Conservation (phyloP, 495 filamentous ascomycete species). For the Penicillium waksmanii region DNA sequence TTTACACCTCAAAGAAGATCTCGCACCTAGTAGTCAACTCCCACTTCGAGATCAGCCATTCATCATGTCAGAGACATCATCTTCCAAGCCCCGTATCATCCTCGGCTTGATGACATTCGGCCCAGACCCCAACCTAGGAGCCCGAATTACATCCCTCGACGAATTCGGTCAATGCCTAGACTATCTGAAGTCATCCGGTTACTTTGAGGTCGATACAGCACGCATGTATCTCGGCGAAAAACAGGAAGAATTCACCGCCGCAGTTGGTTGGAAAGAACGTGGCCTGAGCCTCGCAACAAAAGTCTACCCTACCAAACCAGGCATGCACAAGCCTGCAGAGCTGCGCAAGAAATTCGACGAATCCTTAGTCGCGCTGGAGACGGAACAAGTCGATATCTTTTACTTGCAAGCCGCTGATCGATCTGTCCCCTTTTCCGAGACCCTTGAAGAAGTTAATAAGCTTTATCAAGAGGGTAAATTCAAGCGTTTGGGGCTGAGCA, state of each 20-base stretch:
- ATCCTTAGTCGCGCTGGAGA: slow-evolving; percentile 67
- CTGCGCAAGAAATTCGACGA: slow-evolving; percentile 60
- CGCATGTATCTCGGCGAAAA: slow-evolving; percentile 68
- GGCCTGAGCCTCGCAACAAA: slow-evolving; percentile 84
- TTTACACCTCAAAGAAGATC: too few relatives aligned
- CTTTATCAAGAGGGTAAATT: slow-evolving; percentile 53
- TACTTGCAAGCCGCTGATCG: slow-evolving; percentile 55
- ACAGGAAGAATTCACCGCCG: slow-evolving; percentile 77
- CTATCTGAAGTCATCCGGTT: slow-evolving; percentile 59
- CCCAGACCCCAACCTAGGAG: slow-evolving; percentile 53
- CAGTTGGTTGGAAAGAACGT: slow-evolving; percentile 74
- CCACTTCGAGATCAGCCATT: not conserved
- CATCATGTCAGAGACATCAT: slow-evolving; percentile 54
- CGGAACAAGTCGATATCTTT: slow-evolving; percentile 73
- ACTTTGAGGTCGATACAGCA: slow-evolving; percentile 77
- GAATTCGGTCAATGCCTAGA: slow-evolving; percentile 66
- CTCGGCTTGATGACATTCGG: slow-evolving; percentile 63
- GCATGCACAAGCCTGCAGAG: slow-evolving; percentile 58
- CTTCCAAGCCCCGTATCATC: slow-evolving; percentile 51
- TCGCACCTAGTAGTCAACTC: not conserved
- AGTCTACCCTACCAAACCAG: slow-evolving; percentile 62
- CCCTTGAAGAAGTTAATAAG: slow-evolving; percentile 49
- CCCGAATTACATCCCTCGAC: slow-evolving; percentile 64
- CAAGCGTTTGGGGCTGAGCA: slow-evolving; percentile 50
- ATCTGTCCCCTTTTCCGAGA: slow-evolving; percentile 51